Base-by-base conservation (phyloP, 2,329 filamentous ascomycete species). In the Penicillium crustosum region DNA sequence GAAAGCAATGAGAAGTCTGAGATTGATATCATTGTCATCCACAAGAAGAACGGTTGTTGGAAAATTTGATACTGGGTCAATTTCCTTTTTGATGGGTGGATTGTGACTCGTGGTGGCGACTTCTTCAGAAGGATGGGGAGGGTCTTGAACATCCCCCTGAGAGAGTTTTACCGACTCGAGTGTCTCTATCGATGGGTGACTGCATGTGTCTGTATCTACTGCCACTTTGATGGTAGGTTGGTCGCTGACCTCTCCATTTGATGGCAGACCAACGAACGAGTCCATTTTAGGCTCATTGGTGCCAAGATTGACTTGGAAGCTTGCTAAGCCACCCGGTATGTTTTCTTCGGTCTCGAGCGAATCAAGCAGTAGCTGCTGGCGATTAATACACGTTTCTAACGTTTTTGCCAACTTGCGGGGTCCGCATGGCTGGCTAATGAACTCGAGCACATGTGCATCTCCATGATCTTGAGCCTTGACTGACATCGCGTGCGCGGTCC, bases 21-120 rank as follows among this genome's bases (percentile, higher is more conserved):
- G 62, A 48, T 75, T 75, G 45, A 75, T 55, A 10, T 63, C 63
- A 55, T 76, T 76, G 59, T 76, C 73, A 52, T 76, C 73, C 9
- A 76, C 73, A 15, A 76, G 61, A 4, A 75, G 61, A 6, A 75
- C 55, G 10, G 61, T 49, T 7, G 23, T 45, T 21, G 29, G 53
- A 33, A 17, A 13, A 15, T 31, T 13, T 19, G 25, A 31, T 38
- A 3, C 12, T 6, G 21, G n/a, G 10, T 19, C 19, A 12, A 13
- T 29, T 10, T 9, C n/a, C 2, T n/a, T 12, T 31, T 33, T 4
- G 6, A n/a, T 5, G 19, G 15, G 5, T 31, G 13, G n/a, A 27
- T 36, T 7, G 25, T 45, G 23, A 7, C 17, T 23, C 6, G 9
- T 13, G 27, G 27, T 10, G 27, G 19, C 5, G 23, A 17, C 4